phyloP scores from a whole-genome alignment of 2,329 filamentous ascomycete species.

The Grosmannia serpens region DNA sequence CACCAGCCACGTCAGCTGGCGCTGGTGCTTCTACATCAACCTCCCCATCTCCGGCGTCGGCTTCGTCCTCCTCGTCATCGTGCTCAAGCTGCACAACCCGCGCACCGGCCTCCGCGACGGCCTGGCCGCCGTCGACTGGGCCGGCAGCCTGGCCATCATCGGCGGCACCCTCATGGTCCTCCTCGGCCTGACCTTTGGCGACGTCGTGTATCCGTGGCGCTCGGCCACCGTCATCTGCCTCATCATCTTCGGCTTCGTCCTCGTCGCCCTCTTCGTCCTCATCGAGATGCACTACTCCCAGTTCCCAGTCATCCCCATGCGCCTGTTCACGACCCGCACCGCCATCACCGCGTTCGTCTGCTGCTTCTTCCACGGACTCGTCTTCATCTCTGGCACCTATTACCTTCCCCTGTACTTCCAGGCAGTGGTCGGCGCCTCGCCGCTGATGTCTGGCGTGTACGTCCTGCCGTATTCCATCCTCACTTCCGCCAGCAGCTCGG shows the following conservation, averaged over 20 bases:
- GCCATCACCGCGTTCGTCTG: constrained; percentile 55
- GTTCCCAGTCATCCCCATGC: constrained; percentile 67
- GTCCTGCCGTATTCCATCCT: constrained; percentile 57
- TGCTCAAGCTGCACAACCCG: constrained; percentile 58
- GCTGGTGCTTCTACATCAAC: constrained; percentile 63
- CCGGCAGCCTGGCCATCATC: constrained; percentile 47
- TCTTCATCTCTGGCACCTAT: constrained; percentile 69
- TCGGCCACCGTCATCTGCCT: constrained; percentile 67
- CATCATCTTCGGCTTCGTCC: constrained; percentile 58
- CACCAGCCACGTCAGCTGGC: constrained; percentile 45
- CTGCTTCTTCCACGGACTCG: constrained; percentile 62
- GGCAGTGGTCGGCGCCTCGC: constrained; percentile 54
- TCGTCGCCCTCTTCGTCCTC: constrained; percentile 54
- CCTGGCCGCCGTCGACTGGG: constrained; percentile 51
- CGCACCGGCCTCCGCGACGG: constrained; percentile 51
- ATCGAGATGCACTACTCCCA: constrained; percentile 63
- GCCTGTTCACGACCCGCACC: constrained; percentile 54
- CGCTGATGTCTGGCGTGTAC: constrained; percentile 64
- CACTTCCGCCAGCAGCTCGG: constrained; percentile 31
- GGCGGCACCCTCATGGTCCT: constrained; percentile 77
- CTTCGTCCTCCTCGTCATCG: constrained; percentile 41
- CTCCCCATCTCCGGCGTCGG: constrained; percentile 26
- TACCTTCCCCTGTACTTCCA: constrained; percentile 83
- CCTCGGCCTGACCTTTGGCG: constrained; percentile 76
- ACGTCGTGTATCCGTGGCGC: constrained; percentile 61